Evolutionary conservation across 108 stramenopile genomes (phyloP).

Genomic region (Pelagomonas calceolata): DNA sequence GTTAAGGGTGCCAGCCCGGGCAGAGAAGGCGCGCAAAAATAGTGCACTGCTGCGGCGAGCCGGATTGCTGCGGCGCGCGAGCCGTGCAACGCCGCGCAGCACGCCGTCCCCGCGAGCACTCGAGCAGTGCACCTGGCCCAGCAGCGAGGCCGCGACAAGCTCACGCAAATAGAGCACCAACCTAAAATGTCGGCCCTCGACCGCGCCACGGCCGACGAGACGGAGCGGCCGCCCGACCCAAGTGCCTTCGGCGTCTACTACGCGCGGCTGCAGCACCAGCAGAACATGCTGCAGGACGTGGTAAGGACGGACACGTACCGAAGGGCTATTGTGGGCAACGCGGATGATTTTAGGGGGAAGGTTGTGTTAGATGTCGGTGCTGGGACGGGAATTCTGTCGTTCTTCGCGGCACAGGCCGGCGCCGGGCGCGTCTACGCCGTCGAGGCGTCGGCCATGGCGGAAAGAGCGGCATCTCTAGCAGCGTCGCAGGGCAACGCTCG

Average conservation of each 20-base stretch:
- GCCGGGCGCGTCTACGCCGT: slow-evolving; percentile 47
- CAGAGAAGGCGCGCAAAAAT: too few species aligned
- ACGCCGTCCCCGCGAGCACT: too few species aligned
- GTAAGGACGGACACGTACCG: slow-evolving; percentile 51
- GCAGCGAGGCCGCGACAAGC: too few species aligned
- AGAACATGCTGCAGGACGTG: slow-evolving; percentile 52
- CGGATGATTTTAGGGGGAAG: slow-evolving; percentile 38
- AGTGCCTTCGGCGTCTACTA: slow-evolving; percentile 28
- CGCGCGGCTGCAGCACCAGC: slow-evolving; percentile 32
- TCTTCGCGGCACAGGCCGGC: slow-evolving; percentile 53
- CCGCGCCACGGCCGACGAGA: not conserved
- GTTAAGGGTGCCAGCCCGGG: too few species aligned
- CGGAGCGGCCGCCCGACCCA: not conserved
- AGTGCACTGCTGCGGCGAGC: too few species aligned
- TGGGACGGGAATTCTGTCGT: slow-evolving; percentile 49
- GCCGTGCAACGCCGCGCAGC: too few species aligned
- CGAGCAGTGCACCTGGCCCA: too few species aligned
- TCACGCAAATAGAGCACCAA: too few species aligned
- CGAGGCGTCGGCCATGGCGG: slow-evolving; percentile 45
- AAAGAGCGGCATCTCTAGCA: slow-evolving; percentile 31
- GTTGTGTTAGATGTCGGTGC: slow-evolving; percentile 57
- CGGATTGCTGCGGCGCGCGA: too few species aligned
- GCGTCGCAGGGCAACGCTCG: not conserved
- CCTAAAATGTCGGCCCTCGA: not conserved
- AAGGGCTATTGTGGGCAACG: slow-evolving; percentile 37